Base-by-base conservation (phyloP, 345 rosid species). In the Viola odorata region DNA sequence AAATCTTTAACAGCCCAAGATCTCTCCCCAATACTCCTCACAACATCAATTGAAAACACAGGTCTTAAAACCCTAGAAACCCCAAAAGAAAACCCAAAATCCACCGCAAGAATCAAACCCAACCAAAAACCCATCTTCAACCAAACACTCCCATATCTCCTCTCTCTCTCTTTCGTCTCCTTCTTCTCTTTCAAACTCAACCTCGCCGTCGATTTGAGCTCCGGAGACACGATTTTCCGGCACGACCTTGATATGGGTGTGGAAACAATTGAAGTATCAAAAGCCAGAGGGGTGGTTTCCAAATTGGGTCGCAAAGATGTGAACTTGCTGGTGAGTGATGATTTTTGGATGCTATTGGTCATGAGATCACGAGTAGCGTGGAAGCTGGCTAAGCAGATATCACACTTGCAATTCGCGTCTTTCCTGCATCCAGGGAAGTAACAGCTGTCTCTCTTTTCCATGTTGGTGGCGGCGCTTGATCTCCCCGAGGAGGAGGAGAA, bases 401-500 rank as follows among this genome's bases (percentile, higher is more conserved):
- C 78, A 63, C 99, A 94, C 66, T 61, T 73, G 77, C 97, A 90
- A 42, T 88, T 86, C 68, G 95, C 95, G 41, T 84, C 92, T 75
- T 90, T 94, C 41, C 81, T 77, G 77, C 99, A 88, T 23, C 89
- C 84, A 1, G 96, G 99, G 74, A 70, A 90, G 81, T 94, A 90
- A 73, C 84, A 81, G 68, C 84, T 85, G 77, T 84, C 86, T 57
- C 81, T 72, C 1, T 83, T 86, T 11, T 72, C 78, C 60, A 77
- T 67, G 7, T 68, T 15, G 5, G 68, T 62, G 41, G 55, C 66
- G 37, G 74, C 62, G 54, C 44, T 69, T 15, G 91, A 80, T 45
- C 73, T 78, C 12, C 55, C 61, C 0, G 79, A 78, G 23, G 77
- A 83, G 0, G 85, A 73, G n/a, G 4, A 11, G 1, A 76, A 48